phyloP scores from a whole-genome alignment of 2,329 filamentous ascomycete species.

The Neonectria ditissima region DNA sequence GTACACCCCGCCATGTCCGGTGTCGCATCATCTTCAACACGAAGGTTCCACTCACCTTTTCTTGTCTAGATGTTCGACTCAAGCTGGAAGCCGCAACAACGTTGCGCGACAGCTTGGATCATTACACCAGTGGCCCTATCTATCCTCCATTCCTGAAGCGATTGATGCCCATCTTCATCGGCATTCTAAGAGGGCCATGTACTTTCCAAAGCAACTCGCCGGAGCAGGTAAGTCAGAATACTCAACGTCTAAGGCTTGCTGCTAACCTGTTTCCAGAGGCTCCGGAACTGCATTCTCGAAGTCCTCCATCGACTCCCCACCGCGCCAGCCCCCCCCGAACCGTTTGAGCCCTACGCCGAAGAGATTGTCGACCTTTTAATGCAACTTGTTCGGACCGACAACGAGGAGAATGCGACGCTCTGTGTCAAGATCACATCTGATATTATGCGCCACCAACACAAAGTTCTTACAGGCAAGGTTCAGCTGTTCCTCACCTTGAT shows the following conservation, averaged over 20 bases:
- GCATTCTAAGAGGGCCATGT: conserved; percentile 84
- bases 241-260: background rate
- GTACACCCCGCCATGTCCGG: conserved; percentile 22
- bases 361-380: conserved; percentile 93
- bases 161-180: conserved; percentile 90
- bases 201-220: conserved; percentile 91
- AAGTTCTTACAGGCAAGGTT: conserved; percentile 81
- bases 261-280: conserved; percentile 67
- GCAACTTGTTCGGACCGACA: conserved; percentile 88
- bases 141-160: conserved; percentile 87
- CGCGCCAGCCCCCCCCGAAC: conserved; percentile 77
- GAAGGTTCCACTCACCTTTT: conserved; percentile 20
- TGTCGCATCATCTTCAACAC: conserved; percentile 36
- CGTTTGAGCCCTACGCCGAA: conserved; percentile 87
- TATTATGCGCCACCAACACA: conserved; percentile 91
- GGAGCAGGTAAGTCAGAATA: conserved; percentile 76
- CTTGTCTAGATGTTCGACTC: conserved; percentile 76
- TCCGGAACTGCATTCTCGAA: conserved; percentile 93
- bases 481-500: conserved; percentile 93
- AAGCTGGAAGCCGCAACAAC: conserved; percentile 87
- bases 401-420: conserved; percentile 98
- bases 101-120: conserved; percentile 90
- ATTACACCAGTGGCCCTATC: conserved; percentile 81
- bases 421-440: conserved; percentile 99
- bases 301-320: conserved; percentile 89